A percentile compares a stretch with the other conserved stretches of the same genome.
These are phyloP conservation scores for Hypoxylon sp. DNA, from an alignment of 2,329 filamentous ascomycete genomes.

Conservation along the genomic window DNA sequence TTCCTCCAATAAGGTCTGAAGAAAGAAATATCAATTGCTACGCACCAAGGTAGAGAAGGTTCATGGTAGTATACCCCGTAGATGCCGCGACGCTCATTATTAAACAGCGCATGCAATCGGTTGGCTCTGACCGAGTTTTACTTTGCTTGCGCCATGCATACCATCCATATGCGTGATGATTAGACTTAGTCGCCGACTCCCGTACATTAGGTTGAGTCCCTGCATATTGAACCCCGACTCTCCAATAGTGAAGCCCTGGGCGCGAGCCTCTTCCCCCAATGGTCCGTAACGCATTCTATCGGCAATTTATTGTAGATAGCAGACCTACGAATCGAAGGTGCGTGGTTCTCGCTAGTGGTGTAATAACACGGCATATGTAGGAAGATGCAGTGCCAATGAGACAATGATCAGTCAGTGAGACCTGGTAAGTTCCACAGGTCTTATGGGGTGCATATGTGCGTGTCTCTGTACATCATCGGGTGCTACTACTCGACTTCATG, in stretches of 20 bases:
- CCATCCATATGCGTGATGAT: constrained; percentile 10
- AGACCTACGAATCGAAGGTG: not conserved
- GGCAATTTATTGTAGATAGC: not conserved
- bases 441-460: constrained; percentile 18
- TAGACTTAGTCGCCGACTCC: constrained; percentile 31
- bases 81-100: constrained; percentile 1
- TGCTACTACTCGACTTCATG: not conserved
- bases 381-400: constrained; percentile 8
- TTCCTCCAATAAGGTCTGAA: not conserved
- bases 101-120: constrained; percentile 9
- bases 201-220: not conserved
- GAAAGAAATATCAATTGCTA: constrained; percentile 8
- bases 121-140: constrained; percentile 3
- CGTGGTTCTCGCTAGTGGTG: not conserved
- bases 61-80: not conserved
- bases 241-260: constrained; percentile 24
- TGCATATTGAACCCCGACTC: constrained; percentile 24
- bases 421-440: constrained; percentile 5
- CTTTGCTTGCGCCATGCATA: constrained; percentile 29
- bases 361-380: not conserved
- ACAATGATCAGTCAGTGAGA: not conserved
- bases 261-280: constrained; percentile 22
- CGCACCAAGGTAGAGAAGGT: constrained; percentile 2
- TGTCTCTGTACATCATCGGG: constrained; percentile 2
- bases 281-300: constrained; percentile 3